phyloP scores from a whole-genome alignment of 345 rosid species.

The Eucalyptus tenuipes region DNA sequence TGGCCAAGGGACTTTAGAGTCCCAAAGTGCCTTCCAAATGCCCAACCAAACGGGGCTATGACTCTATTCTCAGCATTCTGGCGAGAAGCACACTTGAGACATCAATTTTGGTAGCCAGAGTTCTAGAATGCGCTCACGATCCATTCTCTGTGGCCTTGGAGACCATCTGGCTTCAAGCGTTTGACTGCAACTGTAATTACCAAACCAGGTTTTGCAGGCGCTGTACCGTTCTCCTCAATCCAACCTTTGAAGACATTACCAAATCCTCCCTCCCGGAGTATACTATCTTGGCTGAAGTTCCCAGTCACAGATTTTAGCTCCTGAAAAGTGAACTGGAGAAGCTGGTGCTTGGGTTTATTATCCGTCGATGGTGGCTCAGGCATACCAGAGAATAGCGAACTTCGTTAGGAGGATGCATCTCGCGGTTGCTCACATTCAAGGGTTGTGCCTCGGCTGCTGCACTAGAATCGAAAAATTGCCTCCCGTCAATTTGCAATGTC shows the following conservation, averaged over 20 bases:
- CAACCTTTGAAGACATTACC: conserved; percentile 75
- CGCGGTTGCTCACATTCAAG: conserved; percentile 62
- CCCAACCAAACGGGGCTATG: no score
- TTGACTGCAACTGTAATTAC: conserved; percentile 75
- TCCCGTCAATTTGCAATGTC: background rate
- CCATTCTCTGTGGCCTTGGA: conserved; percentile 86
- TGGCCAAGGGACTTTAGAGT: no score
- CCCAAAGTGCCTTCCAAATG: no score
- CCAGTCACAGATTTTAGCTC: conserved; percentile 74
- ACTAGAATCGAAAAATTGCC: background rate
- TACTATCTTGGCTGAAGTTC: conserved; percentile 72
- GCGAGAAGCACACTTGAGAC: background rate
- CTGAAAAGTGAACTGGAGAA: conserved; percentile 55
- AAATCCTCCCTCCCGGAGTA: conserved; percentile 80
- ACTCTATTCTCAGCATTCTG: background rate
- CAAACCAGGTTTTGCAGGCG: conserved; percentile 69
- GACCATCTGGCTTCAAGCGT: conserved; percentile 81
- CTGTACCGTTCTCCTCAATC: conserved; percentile 73
- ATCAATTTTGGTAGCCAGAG: background rate
- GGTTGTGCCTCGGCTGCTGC: conserved; percentile 55
- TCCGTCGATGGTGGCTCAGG: conserved; percentile 15
- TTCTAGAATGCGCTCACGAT: conserved; percentile 42
- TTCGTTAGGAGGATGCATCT: conserved; percentile 41
- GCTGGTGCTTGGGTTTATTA: conserved; percentile 27
- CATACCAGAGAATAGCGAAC: conserved; percentile 30